Evolutionary conservation across 768 basidiomycete genomes (phyloP).

Genomic region (Termitomyces sp.): DNA sequence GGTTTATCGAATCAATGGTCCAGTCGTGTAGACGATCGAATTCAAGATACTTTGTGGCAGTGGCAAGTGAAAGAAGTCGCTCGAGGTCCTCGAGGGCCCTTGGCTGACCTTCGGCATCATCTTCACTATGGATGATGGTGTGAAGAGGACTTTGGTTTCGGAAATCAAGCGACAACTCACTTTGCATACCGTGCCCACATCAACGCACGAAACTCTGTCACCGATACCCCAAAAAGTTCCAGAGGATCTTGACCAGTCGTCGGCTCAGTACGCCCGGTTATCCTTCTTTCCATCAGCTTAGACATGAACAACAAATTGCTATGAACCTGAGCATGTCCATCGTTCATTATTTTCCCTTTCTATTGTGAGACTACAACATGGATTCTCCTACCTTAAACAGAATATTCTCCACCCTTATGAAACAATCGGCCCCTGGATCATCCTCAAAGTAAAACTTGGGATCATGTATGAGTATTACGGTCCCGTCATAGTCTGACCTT

Average conservation of each 20-base stretch:
- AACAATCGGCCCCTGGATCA: constrained; percentile 29
- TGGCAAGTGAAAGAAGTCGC: constrained; percentile 37
- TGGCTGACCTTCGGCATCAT: constrained; percentile 37
- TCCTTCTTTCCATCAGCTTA: constrained; percentile 12
- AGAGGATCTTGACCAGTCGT: constrained; percentile 31
- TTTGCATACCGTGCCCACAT: constrained; percentile 47
- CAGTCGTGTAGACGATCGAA: constrained; percentile 40
- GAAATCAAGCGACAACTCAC: constrained; percentile 27
- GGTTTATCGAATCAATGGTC: constrained; percentile 31
- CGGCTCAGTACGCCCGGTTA: constrained; percentile 8
- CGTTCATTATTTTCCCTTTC: not conserved
- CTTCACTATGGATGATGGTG: constrained; percentile 25
- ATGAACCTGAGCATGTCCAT: constrained; percentile 16
- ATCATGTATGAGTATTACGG: constrained; percentile 20
- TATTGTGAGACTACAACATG: not conserved
- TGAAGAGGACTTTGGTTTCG: not conserved
- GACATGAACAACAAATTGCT: constrained; percentile 17
- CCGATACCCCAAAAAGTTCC: constrained; percentile 33
- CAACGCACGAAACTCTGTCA: constrained; percentile 44
- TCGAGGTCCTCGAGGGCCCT: constrained; percentile 31
- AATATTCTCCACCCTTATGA: constrained; percentile 36
- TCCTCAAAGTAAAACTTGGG: constrained; percentile 30
- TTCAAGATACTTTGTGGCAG: constrained; percentile 43
- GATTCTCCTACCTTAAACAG: constrained; percentile 41
- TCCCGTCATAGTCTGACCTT: constrained; percentile 17